Evolutionary conservation across 2,329 filamentous ascomycete species (phyloP).

Genomic region (Exophiala phaeomuriformis): DNA sequence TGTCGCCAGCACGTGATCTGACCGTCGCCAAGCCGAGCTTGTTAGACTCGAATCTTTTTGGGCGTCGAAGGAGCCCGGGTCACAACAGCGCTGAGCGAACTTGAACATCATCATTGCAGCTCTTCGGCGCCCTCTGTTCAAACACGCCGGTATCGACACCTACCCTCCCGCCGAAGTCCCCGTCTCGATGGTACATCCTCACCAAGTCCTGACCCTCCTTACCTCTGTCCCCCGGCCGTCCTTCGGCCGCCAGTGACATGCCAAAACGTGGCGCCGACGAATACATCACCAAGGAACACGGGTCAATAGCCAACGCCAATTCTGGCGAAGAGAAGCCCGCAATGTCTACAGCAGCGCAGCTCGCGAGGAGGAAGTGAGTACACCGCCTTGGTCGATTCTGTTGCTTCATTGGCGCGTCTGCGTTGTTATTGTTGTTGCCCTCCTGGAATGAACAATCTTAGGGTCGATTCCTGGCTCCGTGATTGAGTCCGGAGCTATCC

Average conservation of each 20-base stretch:
- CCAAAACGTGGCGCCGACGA: constrained; percentile 22
- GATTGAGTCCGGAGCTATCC: not conserved
- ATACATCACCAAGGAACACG: constrained; percentile 26
- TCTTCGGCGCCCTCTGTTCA: not conserved
- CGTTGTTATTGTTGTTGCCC: constrained; percentile 3
- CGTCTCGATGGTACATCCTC: constrained; percentile 19
- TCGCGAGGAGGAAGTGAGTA: constrained; percentile 51
- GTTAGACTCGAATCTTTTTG: constrained; percentile 9
- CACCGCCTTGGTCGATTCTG: not conserved
- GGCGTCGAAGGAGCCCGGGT: not conserved
- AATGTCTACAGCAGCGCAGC: constrained; percentile 48
- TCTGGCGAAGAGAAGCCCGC: constrained; percentile 37
- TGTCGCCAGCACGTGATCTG: not conserved
- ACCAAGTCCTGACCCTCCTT: not conserved
- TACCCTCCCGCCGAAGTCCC: constrained; percentile 7
- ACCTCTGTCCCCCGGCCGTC: constrained; percentile 28
- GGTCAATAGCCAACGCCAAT: constrained; percentile 15
- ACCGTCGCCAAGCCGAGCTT: not conserved
- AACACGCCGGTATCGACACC: not conserved
- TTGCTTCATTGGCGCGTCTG: not conserved
- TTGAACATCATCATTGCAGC: not conserved
- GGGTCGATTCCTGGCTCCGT: constrained; percentile 1
- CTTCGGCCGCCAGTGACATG: constrained; percentile 21
- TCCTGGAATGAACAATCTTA: constrained; percentile 6
- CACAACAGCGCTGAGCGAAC: not conserved